Percentiles rank a stretch among this genome's conserved stretches.
Evolutionary conservation across 2,329 filamentous ascomycete genomes (phyloP).

Genomic region (Sporothrix humicola): DNA sequence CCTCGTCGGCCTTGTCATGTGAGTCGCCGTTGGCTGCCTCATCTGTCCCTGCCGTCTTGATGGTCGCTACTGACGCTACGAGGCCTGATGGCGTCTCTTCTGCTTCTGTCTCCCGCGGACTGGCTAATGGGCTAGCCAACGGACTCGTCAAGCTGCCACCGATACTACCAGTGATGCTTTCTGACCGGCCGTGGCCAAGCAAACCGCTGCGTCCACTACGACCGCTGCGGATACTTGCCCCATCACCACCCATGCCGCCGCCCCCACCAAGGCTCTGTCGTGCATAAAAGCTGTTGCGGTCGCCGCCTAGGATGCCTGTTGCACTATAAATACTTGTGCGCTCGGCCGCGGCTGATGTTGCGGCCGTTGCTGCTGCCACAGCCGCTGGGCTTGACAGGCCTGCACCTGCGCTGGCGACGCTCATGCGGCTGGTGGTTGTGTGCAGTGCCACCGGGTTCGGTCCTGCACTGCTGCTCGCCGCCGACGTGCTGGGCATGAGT

Average conservation of each 20-base stretch:
- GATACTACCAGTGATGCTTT: slow-evolving; percentile 81
- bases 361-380: slow-evolving; percentile 47
- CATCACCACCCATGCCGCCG: slow-evolving; percentile 59
- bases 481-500: slow-evolving; percentile 63
- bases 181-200: slow-evolving; percentile 76
- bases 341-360: slow-evolving; percentile 53
- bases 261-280: slow-evolving; percentile 39
- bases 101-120: slow-evolving; percentile 45
- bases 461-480: slow-evolving; percentile 49
- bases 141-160: slow-evolving; percentile 63
- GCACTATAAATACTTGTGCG: slow-evolving; percentile 83
- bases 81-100: neutral
- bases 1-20: neutral
- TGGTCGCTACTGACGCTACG: neutral
- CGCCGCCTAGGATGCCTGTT: slow-evolving; percentile 71
- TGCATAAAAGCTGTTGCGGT: slow-evolving; percentile 82
- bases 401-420: slow-evolving; percentile 38
- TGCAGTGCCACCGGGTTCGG: slow-evolving; percentile 54
- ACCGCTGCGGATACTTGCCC: slow-evolving; percentile 79
- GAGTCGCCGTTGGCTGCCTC: slow-evolving; percentile 16
- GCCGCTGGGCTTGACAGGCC: slow-evolving; percentile 37
- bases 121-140: slow-evolving; percentile 62
- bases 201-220: slow-evolving; percentile 81
- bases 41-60: neutral
- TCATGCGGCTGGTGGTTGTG: slow-evolving; percentile 48